These are phyloP conservation scores for Candida manassasensis DNA, from an alignment of 805 yeast genomes.

Conservation along the genomic window DNA sequence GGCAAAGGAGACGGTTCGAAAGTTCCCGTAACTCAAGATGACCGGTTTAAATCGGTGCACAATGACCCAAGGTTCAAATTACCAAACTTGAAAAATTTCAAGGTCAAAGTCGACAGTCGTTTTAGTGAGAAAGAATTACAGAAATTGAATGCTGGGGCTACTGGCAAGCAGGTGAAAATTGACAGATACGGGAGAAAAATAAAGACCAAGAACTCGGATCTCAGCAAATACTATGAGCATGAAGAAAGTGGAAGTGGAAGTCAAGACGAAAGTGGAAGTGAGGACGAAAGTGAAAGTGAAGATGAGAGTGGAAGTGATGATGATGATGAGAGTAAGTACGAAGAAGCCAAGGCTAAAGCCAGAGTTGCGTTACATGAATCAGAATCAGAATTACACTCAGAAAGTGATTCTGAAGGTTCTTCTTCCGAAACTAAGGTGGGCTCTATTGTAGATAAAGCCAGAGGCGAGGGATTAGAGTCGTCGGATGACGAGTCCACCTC, in stretches of 20 bases:
- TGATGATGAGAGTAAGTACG: conserved; percentile 11
- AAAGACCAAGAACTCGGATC: conserved; percentile 42
- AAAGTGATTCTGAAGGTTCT: conserved; percentile 17
- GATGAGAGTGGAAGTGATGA: conserved; percentile 14
- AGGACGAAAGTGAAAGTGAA: conserved; percentile 16
- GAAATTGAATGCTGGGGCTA: conserved; percentile 38
- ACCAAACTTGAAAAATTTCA: conserved; percentile 64
- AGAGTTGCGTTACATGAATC: conserved; percentile 10
- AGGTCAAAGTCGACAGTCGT: conserved; percentile 80
- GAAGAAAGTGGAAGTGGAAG: conserved; percentile 31
- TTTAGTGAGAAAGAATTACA: conserved; percentile 63
- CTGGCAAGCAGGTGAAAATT: conserved; percentile 59
- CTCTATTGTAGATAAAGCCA: conserved; percentile 49
- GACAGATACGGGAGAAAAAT: conserved; percentile 85
- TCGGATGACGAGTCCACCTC: conserved; percentile 20
- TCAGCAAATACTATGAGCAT: conserved; percentile 61
- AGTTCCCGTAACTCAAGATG: conserved; percentile 50
- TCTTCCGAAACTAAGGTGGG: conserved; percentile 21
- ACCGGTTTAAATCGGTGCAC: conserved; percentile 73
- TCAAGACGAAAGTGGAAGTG: conserved; percentile 19
- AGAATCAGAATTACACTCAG: conserved; percentile 12
- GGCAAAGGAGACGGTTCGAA: conserved; percentile 9
- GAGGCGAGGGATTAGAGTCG: conserved; percentile 55
- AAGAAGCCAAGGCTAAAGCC: conserved; percentile 17
- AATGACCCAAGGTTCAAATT: conserved; percentile 84